A percentile compares a stretch with the other conserved stretches of the same genome.
Evolutionary conservation across 2,329 filamentous ascomycete genomes (phyloP).

Genomic region (Trichoderma aggressivum): DNA sequence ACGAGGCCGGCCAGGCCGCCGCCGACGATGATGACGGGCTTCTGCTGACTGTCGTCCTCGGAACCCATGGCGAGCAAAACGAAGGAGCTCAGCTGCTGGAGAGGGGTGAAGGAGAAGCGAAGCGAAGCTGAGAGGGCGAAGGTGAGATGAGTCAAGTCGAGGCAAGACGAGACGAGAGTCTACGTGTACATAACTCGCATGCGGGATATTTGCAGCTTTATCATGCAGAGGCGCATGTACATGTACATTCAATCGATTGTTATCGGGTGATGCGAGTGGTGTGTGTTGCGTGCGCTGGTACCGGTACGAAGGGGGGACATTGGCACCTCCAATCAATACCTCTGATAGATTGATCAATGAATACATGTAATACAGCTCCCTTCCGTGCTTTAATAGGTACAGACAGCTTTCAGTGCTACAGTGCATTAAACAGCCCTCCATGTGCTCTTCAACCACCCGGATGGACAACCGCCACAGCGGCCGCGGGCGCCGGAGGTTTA

Average conservation of each 20-base stretch:
- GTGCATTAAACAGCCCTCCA: too few relatives aligned
- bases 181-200: slow-evolving; percentile 6
- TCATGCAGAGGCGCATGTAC: neutral
- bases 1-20: slow-evolving; percentile 58
- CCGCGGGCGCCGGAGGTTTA: neutral
- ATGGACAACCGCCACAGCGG: neutral
- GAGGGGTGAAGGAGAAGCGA: neutral
- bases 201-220: slow-evolving; percentile 13
- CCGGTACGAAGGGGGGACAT: neutral
- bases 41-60: neutral
- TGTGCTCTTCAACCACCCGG: neutral
- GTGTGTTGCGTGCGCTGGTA: neutral
- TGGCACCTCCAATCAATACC: neutral
- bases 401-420: too few relatives aligned
- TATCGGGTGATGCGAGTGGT: slow-evolving; percentile 8
- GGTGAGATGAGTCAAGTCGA: neutral
- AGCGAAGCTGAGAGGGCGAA: neutral
- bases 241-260: neutral
- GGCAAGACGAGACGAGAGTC: neutral
- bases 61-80: slow-evolving; percentile 22
- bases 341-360: too few relatives aligned
- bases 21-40: slow-evolving; percentile 54
- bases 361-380: too few relatives aligned
- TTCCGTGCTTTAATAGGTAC: too few relatives aligned
- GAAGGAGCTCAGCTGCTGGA: neutral